Conservation (phyloP, 345 rosid species). For the Populus nigra region DNA sequence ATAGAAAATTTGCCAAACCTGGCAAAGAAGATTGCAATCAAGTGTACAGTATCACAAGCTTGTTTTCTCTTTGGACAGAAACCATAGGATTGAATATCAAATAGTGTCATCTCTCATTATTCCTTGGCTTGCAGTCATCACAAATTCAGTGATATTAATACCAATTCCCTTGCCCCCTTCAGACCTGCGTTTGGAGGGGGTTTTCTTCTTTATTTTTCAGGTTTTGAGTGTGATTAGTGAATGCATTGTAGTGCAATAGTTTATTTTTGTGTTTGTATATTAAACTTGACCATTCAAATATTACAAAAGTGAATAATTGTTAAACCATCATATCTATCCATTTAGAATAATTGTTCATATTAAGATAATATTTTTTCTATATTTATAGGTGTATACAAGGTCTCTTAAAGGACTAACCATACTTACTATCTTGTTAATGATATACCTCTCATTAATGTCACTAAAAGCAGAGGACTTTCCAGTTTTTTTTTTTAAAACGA, state of each 20-base stretch:
- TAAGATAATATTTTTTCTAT: no score
- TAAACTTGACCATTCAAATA: conserved; percentile 3
- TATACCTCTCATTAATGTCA: no score
- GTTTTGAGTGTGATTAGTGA: conserved; percentile 19
- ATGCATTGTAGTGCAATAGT: background rate
- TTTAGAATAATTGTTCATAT: no score
- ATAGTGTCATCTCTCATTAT: background rate
- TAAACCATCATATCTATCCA: no score
- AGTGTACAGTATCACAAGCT: conserved; percentile 25
- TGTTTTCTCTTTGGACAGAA: conserved; percentile 6
- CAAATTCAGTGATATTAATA: background rate
- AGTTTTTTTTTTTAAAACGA: no score
- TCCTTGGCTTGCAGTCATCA: background rate
- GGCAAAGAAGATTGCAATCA: conserved; percentile 9
- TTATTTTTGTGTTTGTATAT: background rate
- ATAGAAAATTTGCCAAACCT: background rate
- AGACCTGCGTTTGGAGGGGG: background rate
- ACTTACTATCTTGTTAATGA: no score
- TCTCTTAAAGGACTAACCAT: no score
- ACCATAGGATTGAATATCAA: background rate
- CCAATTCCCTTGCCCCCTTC: background rate
- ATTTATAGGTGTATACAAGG: no score
- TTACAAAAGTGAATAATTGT: background rate
- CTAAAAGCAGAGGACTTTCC: no score
- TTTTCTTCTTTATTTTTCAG: background rate